Evolutionary conservation across 768 basidiomycete species (phyloP).

Genomic region (Boletus eberwhitei): DNA sequence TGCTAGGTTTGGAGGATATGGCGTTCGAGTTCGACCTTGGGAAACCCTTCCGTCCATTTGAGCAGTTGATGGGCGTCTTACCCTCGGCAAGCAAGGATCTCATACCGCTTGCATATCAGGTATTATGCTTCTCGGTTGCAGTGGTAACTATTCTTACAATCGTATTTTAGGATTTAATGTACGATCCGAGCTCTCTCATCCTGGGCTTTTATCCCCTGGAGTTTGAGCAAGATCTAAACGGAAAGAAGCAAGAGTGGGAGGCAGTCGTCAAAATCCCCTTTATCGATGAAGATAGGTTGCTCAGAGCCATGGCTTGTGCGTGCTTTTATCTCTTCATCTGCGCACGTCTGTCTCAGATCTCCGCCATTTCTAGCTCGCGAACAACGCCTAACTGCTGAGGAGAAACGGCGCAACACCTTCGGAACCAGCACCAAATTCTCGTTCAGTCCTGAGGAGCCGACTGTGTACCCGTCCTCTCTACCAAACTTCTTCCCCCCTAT

Average conservation of each 20-base stretch:
- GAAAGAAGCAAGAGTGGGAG: slow-evolving; percentile 99
- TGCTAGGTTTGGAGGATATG: slow-evolving; percentile 67
- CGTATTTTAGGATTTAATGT: slow-evolving; percentile 78
- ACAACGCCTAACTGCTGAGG: slow-evolving; percentile 70
- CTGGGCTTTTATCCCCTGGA: slow-evolving; percentile 91
- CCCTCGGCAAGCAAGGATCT: slow-evolving; percentile 88
- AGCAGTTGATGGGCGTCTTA: slow-evolving; percentile 97
- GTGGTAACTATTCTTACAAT: not conserved
- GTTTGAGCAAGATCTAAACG: slow-evolving; percentile 93
- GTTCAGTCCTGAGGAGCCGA: slow-evolving; percentile 61
- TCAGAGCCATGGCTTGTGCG: slow-evolving; percentile 78
- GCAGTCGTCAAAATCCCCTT: slow-evolving; percentile 99
- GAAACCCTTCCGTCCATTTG: slow-evolving; percentile 85
- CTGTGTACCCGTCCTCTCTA: slow-evolving; percentile 82
- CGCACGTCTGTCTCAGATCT: not conserved
- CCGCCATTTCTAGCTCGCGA: slow-evolving; percentile 56
- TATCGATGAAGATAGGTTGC: slow-evolving; percentile 76
- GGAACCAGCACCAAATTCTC: slow-evolving; percentile 80
- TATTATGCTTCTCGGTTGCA: slow-evolving; percentile 28
- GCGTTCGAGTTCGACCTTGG: slow-evolving; percentile 85
- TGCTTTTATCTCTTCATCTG: not conserved
- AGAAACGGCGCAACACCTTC: slow-evolving; percentile 68
- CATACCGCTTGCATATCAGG: slow-evolving; percentile 83
- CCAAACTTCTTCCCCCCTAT: slow-evolving; percentile 95
- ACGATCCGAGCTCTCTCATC: slow-evolving; percentile 77